phyloP scores from a whole-genome alignment of 306 rosid species.

The Fagus sylvatica region DNA sequence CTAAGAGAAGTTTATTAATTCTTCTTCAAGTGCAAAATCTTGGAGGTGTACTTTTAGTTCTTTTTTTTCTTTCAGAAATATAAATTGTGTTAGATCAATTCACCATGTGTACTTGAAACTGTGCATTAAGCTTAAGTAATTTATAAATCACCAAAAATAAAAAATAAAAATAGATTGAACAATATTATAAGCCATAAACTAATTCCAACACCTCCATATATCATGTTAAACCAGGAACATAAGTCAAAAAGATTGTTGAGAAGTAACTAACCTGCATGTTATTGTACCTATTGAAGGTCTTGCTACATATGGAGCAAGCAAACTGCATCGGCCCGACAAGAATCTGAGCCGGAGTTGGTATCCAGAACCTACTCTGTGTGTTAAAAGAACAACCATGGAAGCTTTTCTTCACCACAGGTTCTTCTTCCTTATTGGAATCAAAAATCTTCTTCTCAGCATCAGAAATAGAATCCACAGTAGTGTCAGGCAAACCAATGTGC shows the following conservation, averaged over 20 bases:
- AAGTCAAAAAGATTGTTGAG: background rate
- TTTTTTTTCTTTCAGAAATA: background rate
- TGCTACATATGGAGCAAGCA: constrained; percentile 90
- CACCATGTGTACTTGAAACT: background rate
- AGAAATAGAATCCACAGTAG: background rate
- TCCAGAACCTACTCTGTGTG: constrained; percentile 87
- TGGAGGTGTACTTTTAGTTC: background rate
- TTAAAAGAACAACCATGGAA: constrained; percentile 51
- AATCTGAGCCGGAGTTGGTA: constrained; percentile 92
- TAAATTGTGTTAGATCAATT: background rate
- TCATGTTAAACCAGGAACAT: no score
- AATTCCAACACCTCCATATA: no score
- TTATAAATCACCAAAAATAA: background rate
- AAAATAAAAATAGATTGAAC: background rate
- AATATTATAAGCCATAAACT: background rate
- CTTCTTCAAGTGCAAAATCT: background rate
- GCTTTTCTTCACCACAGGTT: constrained; percentile 35
- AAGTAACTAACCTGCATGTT: constrained; percentile 85
- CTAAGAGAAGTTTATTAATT: background rate
- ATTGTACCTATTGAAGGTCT: constrained; percentile 96
- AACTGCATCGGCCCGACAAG: constrained; percentile 98
- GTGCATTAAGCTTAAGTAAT: background rate
- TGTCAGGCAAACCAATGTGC: constrained; percentile 79
- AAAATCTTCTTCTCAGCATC: constrained; percentile 29
- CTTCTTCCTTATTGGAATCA: constrained; percentile 45